Evolutionary conservation across 1,139 yeast genomes (phyloP).

Genomic region (Kurtzmaniella quercitrusa): DNA sequence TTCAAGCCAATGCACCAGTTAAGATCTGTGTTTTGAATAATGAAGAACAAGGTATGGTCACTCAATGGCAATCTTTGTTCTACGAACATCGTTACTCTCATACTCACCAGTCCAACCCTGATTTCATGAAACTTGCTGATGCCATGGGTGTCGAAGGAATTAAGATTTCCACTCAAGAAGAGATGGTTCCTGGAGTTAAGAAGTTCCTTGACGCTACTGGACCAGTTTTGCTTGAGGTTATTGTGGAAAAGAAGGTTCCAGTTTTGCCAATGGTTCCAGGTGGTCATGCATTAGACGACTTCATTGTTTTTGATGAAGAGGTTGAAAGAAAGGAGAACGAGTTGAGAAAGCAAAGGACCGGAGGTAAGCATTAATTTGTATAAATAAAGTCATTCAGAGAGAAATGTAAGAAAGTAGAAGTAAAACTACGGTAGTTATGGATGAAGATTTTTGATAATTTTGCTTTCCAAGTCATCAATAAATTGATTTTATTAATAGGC

Average conservation of each 20-base stretch:
- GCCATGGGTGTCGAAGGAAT: conserved; percentile 90
- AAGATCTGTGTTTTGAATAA: conserved; percentile 86
- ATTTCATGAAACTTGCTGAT: conserved; percentile 88
- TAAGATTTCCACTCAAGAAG: conserved; percentile 64
- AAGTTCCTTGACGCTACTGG: conserved; percentile 73
- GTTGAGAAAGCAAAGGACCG: conserved; percentile 57
- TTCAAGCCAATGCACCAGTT: conserved; percentile 87
- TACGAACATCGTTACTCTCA: conserved; percentile 96
- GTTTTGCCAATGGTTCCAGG: conserved; percentile 98
- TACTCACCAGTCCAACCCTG: conserved; percentile 93
- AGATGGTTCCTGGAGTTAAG: conserved; percentile 54
- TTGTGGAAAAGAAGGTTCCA: conserved; percentile 93
- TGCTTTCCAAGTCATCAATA: no score
- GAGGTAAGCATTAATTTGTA: conserved; percentile 41
- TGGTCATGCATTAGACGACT: conserved; percentile 92
- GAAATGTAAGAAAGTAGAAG: background rate
- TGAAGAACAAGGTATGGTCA: conserved; percentile 99
- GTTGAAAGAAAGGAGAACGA: conserved; percentile 71
- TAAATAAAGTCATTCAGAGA: background rate
- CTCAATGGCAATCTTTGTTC: conserved; percentile 98
- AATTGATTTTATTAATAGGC: no score
- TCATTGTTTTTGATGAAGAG: conserved; percentile 77
- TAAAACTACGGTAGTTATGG: no score
- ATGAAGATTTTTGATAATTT: no score
- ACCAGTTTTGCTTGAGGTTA: conserved; percentile 86